phyloP scores from a whole-genome alignment of 805 yeast species.

The Metschnikowia lunata region DNA sequence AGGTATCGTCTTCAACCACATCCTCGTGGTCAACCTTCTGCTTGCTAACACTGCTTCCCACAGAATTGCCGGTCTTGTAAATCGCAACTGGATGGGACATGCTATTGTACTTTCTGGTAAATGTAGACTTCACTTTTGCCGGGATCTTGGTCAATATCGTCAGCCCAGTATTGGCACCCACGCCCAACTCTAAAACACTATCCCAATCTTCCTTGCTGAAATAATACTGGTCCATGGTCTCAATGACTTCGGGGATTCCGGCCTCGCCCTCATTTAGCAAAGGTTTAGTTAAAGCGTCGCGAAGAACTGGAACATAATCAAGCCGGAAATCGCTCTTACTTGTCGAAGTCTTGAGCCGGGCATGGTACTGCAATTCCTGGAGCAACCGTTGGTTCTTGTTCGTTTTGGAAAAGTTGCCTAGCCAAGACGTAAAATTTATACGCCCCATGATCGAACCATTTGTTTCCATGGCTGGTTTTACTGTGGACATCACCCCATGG shows the following conservation, averaged over 20 bases:
- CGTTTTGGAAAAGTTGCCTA: conserved; percentile 85
- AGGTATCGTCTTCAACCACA: conserved; percentile 58
- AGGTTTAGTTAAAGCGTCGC: conserved; percentile 55
- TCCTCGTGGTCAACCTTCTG: conserved; percentile 66
- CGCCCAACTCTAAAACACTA: conserved; percentile 72
- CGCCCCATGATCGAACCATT: conserved; percentile 69
- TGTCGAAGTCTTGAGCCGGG: conserved; percentile 74
- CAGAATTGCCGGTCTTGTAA: conserved; percentile 64
- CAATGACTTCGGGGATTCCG: conserved; percentile 63
- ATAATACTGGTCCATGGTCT: conserved; percentile 79
- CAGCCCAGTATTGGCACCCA: conserved; percentile 50
- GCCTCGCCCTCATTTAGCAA: conserved; percentile 51
- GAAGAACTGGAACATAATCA: conserved; percentile 67
- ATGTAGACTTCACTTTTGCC: conserved; percentile 74
- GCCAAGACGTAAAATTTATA: conserved; percentile 76
- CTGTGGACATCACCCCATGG: conserved; percentile 83
- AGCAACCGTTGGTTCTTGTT: conserved; percentile 73
- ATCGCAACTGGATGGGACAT: conserved; percentile 80
- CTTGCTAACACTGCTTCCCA: conserved; percentile 25
- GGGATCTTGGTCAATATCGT: conserved; percentile 56
- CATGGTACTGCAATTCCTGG: conserved; percentile 85
- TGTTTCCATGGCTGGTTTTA: conserved; percentile 69
- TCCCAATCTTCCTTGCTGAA: conserved; percentile 93
- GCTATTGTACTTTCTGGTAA: conserved; percentile 80
- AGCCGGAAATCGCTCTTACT: conserved; percentile 70